Evolutionary conservation across 2,329 filamentous ascomycete genomes (phyloP).

Genomic region (Colletotrichum sp.): DNA sequence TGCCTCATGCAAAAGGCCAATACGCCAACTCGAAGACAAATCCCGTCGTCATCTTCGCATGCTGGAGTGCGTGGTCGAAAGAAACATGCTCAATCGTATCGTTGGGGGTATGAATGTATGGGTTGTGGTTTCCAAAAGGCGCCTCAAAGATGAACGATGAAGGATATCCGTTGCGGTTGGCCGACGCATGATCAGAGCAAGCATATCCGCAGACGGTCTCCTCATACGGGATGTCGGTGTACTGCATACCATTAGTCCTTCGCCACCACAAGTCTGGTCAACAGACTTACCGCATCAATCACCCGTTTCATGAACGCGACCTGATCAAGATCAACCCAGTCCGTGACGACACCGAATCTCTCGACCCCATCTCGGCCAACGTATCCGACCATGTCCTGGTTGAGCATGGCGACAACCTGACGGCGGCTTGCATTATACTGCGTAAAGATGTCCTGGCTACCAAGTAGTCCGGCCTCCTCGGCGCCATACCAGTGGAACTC

Average conservation of each 20-base stretch:
- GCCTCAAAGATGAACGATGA: slow-evolving; percentile 70
- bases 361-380: slow-evolving; percentile 30
- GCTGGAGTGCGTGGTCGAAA: slow-evolving; percentile 70
- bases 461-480: slow-evolving; percentile 80
- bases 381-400: slow-evolving; percentile 51
- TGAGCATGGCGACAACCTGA: slow-evolving; percentile 45
- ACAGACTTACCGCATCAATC: slow-evolving; percentile 24
- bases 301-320: slow-evolving; percentile 42
- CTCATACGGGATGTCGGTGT: slow-evolving; percentile 43
- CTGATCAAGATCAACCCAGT: slow-evolving; percentile 39
- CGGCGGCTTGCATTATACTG: slow-evolving; percentile 35
- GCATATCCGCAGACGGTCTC: slow-evolving; percentile 59
- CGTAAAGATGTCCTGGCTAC: slow-evolving; percentile 62
- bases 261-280: background rate
- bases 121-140: slow-evolving; percentile 64
- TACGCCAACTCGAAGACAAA: slow-evolving; percentile 50
- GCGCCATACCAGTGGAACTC: slow-evolving; percentile 90
- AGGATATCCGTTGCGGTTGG: slow-evolving; percentile 69
- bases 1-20: background rate
- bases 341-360: slow-evolving; percentile 43
- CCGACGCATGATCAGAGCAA: slow-evolving; percentile 73
- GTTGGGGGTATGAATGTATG: slow-evolving; percentile 75
- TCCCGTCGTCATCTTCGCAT: slow-evolving; percentile 56
- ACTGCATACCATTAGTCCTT: slow-evolving; percentile 20
- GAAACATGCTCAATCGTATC: slow-evolving; percentile 74